A percentile compares a stretch with the other conserved stretches of the same genome.
Evolutionary conservation across 371 early-diverging fungal genomes (phyloP).

Genomic region (Mortierella sp.): DNA sequence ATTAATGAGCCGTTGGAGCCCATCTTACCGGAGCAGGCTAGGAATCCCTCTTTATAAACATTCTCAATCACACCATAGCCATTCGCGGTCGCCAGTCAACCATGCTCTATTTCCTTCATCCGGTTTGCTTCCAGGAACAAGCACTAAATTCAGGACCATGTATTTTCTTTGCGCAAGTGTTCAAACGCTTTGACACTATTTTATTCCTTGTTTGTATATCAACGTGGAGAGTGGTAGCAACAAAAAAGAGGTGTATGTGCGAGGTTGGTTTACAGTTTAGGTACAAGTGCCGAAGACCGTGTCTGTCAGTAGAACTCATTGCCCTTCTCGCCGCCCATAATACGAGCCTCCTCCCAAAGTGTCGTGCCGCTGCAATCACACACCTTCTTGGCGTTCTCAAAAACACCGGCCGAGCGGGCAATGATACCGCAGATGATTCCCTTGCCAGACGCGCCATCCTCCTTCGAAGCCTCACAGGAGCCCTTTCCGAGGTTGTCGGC

Average conservation of each 20-base stretch:
- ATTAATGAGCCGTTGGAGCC: neutral
- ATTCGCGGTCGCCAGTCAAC: neutral
- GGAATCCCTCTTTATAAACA: neutral
- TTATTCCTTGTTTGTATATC: neutral
- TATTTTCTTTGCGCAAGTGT: neutral
- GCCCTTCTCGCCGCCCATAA: constrained; percentile 29
- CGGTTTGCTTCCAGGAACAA: neutral
- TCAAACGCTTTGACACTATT: constrained; percentile 11
- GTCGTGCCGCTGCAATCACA: constrained; percentile 91
- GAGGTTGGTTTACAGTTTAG: neutral
- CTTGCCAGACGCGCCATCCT: constrained; percentile 73
- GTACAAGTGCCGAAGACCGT: neutral
- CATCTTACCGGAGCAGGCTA: neutral
- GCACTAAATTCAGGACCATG: neutral
- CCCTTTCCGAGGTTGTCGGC: constrained; percentile 68
- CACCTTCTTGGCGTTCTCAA: constrained; percentile 91
- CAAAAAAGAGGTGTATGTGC: neutral
- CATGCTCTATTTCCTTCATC: neutral
- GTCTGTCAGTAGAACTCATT: constrained; percentile 52
- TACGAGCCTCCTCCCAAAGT: constrained; percentile 86
- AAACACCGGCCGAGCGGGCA: constrained; percentile 91
- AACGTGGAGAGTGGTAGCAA: neutral
- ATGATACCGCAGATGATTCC: constrained; percentile 86
- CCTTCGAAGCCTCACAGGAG: constrained; percentile 25
- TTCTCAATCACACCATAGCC: neutral